A percentile compares a stretch with the other conserved stretches of the same genome.
phyloP scores from a whole-genome alignment of 495 filamentous ascomycete genomes.

The Penicillium cosmopolitanum region DNA sequence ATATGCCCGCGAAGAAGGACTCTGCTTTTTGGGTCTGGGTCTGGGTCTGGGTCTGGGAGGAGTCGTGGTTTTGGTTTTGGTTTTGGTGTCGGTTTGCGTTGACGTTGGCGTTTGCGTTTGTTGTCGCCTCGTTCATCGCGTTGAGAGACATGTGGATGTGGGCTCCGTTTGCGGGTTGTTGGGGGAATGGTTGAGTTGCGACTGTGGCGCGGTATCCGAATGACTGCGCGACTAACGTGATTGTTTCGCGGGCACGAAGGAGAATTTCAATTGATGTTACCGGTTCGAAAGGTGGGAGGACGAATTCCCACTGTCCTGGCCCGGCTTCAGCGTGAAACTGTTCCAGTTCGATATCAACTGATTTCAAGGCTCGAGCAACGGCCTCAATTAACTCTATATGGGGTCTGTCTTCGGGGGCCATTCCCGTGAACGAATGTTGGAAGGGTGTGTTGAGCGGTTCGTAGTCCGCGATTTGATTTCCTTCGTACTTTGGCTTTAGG shows the following conservation, averaged over 20 bases:
- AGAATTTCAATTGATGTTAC: conserved; percentile 68
- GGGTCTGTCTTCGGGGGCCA: conserved; percentile 23
- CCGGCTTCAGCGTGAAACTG: conserved; percentile 72
- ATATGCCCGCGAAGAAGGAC: conserved; percentile 67
- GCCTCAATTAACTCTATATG: conserved; percentile 60
- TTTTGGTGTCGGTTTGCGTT: neutral
- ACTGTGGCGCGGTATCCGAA: conserved; percentile 61
- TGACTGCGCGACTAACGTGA: conserved; percentile 57
- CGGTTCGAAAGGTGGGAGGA: conserved; percentile 62
- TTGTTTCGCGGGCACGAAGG: conserved; percentile 65
- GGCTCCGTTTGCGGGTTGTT: conserved; percentile 61
- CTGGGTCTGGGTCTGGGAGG: too few species aligned
- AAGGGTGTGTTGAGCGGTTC: conserved; percentile 6
- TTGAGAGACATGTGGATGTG: conserved; percentile 72
- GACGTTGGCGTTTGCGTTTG: too few species aligned
- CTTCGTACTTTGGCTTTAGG: conserved; percentile 36
- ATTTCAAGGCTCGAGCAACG: conserved; percentile 53
- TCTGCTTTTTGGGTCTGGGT: conserved; percentile 35
- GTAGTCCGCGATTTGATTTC: conserved; percentile 8
- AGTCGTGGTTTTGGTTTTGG: neutral
- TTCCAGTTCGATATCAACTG: conserved; percentile 61
- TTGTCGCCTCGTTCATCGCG: neutral
- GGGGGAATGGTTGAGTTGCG: conserved; percentile 63
- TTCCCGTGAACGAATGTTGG: conserved; percentile 15
- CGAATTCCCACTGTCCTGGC: conserved; percentile 74